phyloP scores from a whole-genome alignment of 2,329 filamentous ascomycete species.

The Sporothrix curviconia region DNA sequence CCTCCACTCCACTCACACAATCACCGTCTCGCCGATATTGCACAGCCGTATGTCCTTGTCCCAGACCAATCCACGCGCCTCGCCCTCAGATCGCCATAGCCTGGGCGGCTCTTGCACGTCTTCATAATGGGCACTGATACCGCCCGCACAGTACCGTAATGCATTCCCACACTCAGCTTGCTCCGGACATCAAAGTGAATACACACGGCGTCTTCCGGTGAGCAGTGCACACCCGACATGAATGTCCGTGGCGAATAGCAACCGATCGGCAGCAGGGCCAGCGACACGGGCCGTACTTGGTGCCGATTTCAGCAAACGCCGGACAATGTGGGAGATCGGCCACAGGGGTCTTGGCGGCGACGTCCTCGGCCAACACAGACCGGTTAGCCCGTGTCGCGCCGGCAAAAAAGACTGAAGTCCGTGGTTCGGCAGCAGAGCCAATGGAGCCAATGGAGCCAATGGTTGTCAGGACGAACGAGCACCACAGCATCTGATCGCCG shows the following conservation, averaged over 20 bases:
- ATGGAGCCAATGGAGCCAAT: too few species aligned
- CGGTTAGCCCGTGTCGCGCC: constrained; percentile 66
- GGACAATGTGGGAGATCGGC: constrained; percentile 58
- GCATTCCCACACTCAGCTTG: constrained; percentile 74
- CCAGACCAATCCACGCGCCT: constrained; percentile 46
- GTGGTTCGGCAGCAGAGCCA: too few species aligned
- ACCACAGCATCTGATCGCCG: constrained; percentile 58
- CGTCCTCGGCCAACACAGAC: constrained; percentile 1
- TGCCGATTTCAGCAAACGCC: constrained; percentile 78
- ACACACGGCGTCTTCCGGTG: constrained; percentile 79
- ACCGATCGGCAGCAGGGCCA: constrained; percentile 87
- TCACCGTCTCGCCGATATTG: constrained; percentile 54
- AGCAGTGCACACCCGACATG: constrained; percentile 76
- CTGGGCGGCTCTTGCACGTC: constrained; percentile 60
- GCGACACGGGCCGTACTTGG: constrained; percentile 77
- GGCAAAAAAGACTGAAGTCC: constrained; percentile 60
- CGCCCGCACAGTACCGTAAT: constrained; percentile 63
- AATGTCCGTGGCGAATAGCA: constrained; percentile 68
- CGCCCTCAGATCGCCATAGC: constrained; percentile 53
- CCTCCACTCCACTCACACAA: background rate
- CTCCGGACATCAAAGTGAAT: constrained; percentile 83
- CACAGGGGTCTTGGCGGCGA: background rate
- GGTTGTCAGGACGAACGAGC: constrained; percentile 53
- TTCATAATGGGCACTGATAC: constrained; percentile 33
- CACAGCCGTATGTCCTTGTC: constrained; percentile 55